A percentile compares a stretch with the other conserved stretches of the same genome.
phyloP scores from a whole-genome alignment of 306 rosid genomes.

The Astragalus membranaceus region DNA sequence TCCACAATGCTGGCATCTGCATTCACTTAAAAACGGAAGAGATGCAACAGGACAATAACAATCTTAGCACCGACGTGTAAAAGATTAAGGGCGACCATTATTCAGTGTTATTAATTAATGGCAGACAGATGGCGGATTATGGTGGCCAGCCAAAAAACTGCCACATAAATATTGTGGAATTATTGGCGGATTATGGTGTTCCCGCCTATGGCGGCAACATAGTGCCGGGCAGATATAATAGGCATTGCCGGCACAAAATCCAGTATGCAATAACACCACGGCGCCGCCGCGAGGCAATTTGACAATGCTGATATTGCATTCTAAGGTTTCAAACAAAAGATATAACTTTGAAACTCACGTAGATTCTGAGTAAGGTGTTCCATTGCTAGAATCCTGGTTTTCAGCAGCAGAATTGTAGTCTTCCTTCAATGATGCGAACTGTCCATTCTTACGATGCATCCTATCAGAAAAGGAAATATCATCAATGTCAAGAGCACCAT shows the following conservation, averaged over 20 bases:
- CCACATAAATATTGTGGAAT: no score
- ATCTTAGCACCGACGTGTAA: neutral
- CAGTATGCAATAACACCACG: no score
- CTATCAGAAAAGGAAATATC: conserved; percentile 29
- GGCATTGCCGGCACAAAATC: no score
- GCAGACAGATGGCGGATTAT: no score
- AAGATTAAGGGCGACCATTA: neutral
- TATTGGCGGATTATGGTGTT: no score
- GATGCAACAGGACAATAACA: conserved; percentile 10
- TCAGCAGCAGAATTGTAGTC: conserved; percentile 32
- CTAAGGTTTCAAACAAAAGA: conserved; percentile 3
- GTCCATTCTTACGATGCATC: conserved; percentile 84
- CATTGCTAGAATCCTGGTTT: conserved; percentile 53
- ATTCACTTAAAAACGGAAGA: conserved; percentile 31
- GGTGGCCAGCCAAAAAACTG: no score
- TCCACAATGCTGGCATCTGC: conserved; percentile 54
- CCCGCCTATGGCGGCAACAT: no score
- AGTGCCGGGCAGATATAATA: no score
- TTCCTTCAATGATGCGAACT: conserved; percentile 64
- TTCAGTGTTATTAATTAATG: no score
- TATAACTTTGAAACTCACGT: conserved; percentile 41
- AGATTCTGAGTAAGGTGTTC: conserved; percentile 46
- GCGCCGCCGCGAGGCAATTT: no score
- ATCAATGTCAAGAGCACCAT: conserved; percentile 21
- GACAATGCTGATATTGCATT: neutral